Conservation (phyloP, 2,329 filamentous ascomycete species). For the Clarireedia monteithiana region DNA sequence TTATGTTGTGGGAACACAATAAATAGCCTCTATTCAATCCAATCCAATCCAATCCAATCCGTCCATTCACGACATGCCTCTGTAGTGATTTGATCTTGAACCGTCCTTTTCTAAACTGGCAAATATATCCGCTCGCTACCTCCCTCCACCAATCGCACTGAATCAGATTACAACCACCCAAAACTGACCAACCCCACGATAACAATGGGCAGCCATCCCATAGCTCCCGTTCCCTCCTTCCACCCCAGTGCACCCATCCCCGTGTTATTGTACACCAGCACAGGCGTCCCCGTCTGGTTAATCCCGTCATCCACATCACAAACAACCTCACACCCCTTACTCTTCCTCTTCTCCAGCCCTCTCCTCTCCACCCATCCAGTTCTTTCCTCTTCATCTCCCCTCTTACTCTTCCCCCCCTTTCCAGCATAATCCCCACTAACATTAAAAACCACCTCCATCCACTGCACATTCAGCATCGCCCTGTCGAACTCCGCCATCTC, state of each 20-base stretch:
- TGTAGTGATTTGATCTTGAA: no score
- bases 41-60: no score
- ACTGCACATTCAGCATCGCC: slow-evolving; percentile 27
- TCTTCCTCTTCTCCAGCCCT: slow-evolving; percentile 18
- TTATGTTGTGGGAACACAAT: no score
- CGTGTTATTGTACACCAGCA: slow-evolving; percentile 21
- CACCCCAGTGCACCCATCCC: background rate
- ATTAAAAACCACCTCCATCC: slow-evolving; percentile 28
- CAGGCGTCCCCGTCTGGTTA: slow-evolving; percentile 21
- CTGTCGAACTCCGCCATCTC: slow-evolving; percentile 23
- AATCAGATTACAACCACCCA: background rate
- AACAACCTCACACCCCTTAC: slow-evolving; percentile 21
- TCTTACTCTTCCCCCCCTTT: slow-evolving; percentile 8
- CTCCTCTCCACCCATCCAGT: slow-evolving; percentile 10
- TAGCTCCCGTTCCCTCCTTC: slow-evolving; percentile 1
- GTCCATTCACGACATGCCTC: no score
- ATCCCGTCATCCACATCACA: slow-evolving; percentile 24
- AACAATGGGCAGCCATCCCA: background rate
- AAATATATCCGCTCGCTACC: no score
- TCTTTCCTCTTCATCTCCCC: background rate
- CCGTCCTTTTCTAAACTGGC: no score
- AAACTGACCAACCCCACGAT: background rate
- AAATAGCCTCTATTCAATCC: no score
- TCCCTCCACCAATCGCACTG: no score
- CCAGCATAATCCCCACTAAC: slow-evolving; percentile 19